These are phyloP conservation scores for Phaeomoniella chlamydospora DNA, from an alignment of 2,329 filamentous ascomycete species.

Conservation along the genomic window DNA sequence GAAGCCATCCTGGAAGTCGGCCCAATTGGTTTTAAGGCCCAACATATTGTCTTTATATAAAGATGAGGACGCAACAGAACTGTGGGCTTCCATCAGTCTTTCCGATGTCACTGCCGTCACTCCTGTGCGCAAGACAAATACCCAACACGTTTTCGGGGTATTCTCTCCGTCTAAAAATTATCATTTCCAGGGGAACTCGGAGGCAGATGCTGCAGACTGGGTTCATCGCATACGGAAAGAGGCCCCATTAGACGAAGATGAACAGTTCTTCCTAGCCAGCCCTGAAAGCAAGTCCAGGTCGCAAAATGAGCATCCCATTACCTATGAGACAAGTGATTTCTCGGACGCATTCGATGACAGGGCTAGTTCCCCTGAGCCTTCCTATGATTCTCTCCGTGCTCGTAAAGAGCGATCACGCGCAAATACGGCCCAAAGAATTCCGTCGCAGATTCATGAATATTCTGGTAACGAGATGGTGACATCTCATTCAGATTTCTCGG, in stretches of 20 bases:
- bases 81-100: constrained; percentile 76
- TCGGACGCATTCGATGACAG: constrained; percentile 22
- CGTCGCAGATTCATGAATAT: constrained; percentile 34
- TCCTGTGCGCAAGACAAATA: constrained; percentile 74
- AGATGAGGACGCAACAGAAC: constrained; percentile 74
- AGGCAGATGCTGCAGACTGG: constrained; percentile 72
- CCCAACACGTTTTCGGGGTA: constrained; percentile 76
- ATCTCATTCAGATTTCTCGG: constrained; percentile 79
- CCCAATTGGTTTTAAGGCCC: constrained; percentile 79
- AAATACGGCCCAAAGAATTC: constrained; percentile 8
- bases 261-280: constrained; percentile 56
- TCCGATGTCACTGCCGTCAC: constrained; percentile 86
- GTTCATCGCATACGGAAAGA: constrained; percentile 65
- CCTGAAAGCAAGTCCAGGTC: constrained; percentile 11
- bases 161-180: constrained; percentile 87
- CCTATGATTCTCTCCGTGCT: constrained; percentile 1
- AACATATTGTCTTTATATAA: constrained; percentile 89
- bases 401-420: constrained; percentile 5
- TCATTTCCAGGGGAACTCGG: constrained; percentile 65
- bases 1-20: constrained; percentile 70
- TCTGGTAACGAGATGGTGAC: constrained; percentile 53
- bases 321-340: constrained; percentile 21
- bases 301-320: constrained; percentile 16
- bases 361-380: constrained; percentile 19
- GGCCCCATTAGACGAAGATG: constrained; percentile 74